phyloP scores from a whole-genome alignment of 2,329 filamentous ascomycete species.

The Cordyceps javanica region DNA sequence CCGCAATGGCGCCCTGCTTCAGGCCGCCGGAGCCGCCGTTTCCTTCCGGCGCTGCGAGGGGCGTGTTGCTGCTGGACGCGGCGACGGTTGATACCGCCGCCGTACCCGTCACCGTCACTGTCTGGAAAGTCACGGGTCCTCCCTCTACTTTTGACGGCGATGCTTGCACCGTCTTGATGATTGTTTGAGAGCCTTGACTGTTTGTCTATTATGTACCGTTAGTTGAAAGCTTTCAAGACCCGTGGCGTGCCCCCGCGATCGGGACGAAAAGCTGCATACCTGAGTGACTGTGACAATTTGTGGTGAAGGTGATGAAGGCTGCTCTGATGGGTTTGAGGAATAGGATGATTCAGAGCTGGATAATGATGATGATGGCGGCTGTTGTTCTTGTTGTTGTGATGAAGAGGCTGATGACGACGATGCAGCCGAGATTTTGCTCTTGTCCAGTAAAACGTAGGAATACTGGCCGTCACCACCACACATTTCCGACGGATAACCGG shows the following conservation, averaged over 20 bases:
- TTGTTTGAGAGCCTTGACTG: not conserved
- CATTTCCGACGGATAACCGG: not conserved
- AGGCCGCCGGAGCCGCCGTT: not conserved
- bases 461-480: not conserved
- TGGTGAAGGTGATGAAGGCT: not conserved
- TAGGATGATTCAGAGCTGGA: not conserved
- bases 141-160: not conserved
- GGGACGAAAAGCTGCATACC: no score
- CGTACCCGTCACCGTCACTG: not conserved
- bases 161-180: not conserved
- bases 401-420: not conserved
- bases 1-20: conserved; percentile 1
- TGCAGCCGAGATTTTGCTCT: not conserved
- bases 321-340: not conserved
- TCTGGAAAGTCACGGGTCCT: not conserved
- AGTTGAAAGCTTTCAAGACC: no score
- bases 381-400: not conserved
- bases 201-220: not conserved
- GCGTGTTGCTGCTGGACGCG: not conserved
- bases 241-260: no score
- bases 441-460: conserved; percentile 1
- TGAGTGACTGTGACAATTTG: not conserved
- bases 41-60: not conserved
- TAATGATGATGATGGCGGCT: not conserved
- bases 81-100: not conserved